phyloP scores from a whole-genome alignment of 495 filamentous ascomycete genomes.

The Neurospora africana region DNA sequence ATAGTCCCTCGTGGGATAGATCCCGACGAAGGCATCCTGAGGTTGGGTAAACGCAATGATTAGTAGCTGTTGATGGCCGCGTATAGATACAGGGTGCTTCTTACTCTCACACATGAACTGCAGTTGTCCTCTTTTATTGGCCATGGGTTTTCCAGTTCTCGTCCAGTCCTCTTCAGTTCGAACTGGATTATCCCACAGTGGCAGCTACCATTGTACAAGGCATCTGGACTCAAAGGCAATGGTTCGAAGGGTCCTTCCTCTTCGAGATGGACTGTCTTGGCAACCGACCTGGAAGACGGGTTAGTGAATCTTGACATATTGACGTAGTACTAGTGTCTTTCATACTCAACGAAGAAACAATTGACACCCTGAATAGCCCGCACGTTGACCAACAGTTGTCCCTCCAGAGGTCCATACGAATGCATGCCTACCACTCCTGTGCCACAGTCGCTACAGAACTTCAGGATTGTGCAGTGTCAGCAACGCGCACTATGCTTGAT shows the following conservation, averaged over 20 bases:
- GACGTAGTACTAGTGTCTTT: too few species aligned
- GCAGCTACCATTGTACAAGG: constrained; percentile 6
- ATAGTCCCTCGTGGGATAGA: constrained; percentile 11
- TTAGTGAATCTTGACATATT: neutral
- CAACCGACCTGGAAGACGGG: neutral
- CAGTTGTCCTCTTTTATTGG: constrained; percentile 15
- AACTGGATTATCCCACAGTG: constrained; percentile 10
- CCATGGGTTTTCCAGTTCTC: neutral
- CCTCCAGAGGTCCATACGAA: constrained; percentile 3
- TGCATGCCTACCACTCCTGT: constrained; percentile 8
- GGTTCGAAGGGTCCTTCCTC: neutral
- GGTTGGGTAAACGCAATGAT: neutral
- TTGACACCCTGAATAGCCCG: constrained; percentile 10
- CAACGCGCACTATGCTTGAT: neutral
- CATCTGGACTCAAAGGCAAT: neutral
- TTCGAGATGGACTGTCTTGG: neutral
- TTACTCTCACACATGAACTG: constrained; percentile 13
- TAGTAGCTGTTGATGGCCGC: neutral
- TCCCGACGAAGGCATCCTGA: constrained; percentile 12
- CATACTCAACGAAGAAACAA: constrained; percentile 8
- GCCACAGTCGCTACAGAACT: constrained; percentile 14
- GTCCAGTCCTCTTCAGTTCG: constrained; percentile 1
- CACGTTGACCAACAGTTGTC: constrained; percentile 6
- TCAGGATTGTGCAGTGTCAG: neutral
- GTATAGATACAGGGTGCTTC: neutral